Base-by-base conservation (phyloP, 2,329 filamentous ascomycete genomes). In the Fusarium sp. region DNA sequence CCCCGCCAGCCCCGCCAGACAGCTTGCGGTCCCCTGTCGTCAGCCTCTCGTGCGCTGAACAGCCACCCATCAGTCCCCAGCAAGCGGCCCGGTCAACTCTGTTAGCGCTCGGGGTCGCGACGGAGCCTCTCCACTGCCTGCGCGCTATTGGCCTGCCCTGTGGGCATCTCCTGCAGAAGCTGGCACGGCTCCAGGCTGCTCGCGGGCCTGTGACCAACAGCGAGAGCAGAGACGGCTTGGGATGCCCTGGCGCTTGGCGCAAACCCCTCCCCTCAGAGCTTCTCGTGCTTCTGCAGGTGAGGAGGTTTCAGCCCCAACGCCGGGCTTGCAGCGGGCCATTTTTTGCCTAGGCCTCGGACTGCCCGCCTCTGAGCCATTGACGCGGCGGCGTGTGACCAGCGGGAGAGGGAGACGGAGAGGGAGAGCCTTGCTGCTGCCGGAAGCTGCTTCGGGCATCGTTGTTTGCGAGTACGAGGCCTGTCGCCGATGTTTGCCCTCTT, bases 101-200 rank as follows among this genome's bases (percentile, higher is more conserved):
- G 12, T 68, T 73, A 69, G 66, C 62, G 70, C 64, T 70, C 72
- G 63, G 72, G 62, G 71, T 71, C 62, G 64, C 68, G 37, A n/a
- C 40, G 48, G 62, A 41, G 56, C 52, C 63, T 63, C 65, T 63
- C 56, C 47, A 44, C 37, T 62, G 56, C 66, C 59, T 62, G 48
- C 66, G 56, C 30, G 56, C 34, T 34, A 69, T 70, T 75, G 71
- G 71, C 50, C 62, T 73, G 73, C 70, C 72, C 62, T 74, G 72
- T 43, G 59, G 69, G 40, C 61, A 60, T 55, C 51, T 65, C 46
- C 50, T 57, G 53, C 55, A 44, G 48, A 51, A 34, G 37, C 31
- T 46, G 55, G 43, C 34, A 34, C 48, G 13, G 48, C 37, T 41
- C 44, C 39, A 46, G 47, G 53, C 46, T 63, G 40, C 46, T 27